These are phyloP conservation scores for Pogostemon cablin DNA, from an alignment of 257 asterid species.

Conservation along the genomic window DNA sequence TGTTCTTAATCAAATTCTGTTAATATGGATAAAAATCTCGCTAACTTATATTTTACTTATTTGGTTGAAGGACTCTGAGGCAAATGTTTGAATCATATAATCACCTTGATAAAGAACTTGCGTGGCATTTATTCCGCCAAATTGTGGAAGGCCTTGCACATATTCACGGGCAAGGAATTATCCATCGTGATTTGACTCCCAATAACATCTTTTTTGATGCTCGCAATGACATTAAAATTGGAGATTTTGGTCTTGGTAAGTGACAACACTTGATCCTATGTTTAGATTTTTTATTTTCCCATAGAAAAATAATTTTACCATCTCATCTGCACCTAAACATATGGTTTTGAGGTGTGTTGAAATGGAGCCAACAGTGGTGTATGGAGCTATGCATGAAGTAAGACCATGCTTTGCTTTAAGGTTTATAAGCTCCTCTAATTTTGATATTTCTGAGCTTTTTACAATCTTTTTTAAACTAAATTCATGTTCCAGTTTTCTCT, in stretches of 20 bases:
- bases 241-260: constrained; percentile 99
- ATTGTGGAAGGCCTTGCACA: constrained; percentile 96
- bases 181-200: constrained; percentile 98
- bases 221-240: constrained; percentile 94
- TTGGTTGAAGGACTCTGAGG: constrained; percentile 76
- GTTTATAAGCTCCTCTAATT: constrained; percentile 15
- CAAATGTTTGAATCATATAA: constrained; percentile 88
- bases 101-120: constrained; percentile 84
- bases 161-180: constrained; percentile 96
- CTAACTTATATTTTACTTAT: constrained; percentile 34
- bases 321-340: constrained; percentile 11
- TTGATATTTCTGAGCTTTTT: constrained; percentile 7
- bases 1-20: constrained; percentile 10
- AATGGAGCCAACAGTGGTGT: not conserved
- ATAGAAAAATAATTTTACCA: not conserved
- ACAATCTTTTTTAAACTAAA: not conserved
- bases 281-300: constrained; percentile 16
- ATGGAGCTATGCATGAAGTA: constrained; percentile 16
- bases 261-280: constrained; percentile 20
- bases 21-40: constrained; percentile 19
- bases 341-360: constrained; percentile 7
- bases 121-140: constrained; percentile 96
- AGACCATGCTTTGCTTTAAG: constrained; percentile 10
- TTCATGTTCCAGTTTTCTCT: not conserved
- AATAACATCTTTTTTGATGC: constrained; percentile 94